phyloP scores from a whole-genome alignment of 2,329 filamentous ascomycete species.

The Penicillium sp. region DNA sequence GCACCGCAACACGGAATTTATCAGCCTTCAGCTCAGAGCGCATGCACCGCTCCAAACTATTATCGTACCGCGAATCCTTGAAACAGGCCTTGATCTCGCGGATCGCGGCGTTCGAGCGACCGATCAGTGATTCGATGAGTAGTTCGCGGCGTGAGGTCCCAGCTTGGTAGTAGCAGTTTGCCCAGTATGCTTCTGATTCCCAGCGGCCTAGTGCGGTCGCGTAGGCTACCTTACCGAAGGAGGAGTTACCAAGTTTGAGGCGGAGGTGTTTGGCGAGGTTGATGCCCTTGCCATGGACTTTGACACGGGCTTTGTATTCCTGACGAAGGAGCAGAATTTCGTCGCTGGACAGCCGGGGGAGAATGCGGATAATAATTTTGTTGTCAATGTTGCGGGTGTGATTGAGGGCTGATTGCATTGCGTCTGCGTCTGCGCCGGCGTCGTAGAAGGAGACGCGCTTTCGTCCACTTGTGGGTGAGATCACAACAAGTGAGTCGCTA shows the following conservation, averaged over 20 bases:
- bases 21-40: constrained; percentile 89
- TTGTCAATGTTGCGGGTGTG: constrained; percentile 66
- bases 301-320: constrained; percentile 89
- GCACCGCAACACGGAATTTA: constrained; percentile 87
- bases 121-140: constrained; percentile 90
- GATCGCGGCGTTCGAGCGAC: constrained; percentile 84
- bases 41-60: constrained; percentile 82
- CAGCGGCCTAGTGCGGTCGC: constrained; percentile 83
- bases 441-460: constrained; percentile 80
- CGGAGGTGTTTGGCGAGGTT: constrained; percentile 54
- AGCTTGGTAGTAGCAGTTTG: constrained; percentile 95
- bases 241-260: constrained; percentile 48
- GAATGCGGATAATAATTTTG: constrained; percentile 73
- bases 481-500: constrained; percentile 37
- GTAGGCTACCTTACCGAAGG: constrained; percentile 86
- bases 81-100: constrained; percentile 83
- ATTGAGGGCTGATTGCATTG: constrained; percentile 73
- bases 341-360: constrained; percentile 80
- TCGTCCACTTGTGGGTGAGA: constrained; percentile 48
- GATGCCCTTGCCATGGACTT: constrained; percentile 53
- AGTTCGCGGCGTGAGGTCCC: constrained; percentile 82
- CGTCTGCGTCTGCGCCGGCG: constrained; percentile 72
- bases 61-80: constrained; percentile 84
- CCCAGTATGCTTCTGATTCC: constrained; percentile 96
- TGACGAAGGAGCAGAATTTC: constrained; percentile 82